Percentiles rank a stretch among this genome's conserved stretches.
phyloP scores from a whole-genome alignment of 208 protist genomes.

The Trypanosoma vivax region DNA sequence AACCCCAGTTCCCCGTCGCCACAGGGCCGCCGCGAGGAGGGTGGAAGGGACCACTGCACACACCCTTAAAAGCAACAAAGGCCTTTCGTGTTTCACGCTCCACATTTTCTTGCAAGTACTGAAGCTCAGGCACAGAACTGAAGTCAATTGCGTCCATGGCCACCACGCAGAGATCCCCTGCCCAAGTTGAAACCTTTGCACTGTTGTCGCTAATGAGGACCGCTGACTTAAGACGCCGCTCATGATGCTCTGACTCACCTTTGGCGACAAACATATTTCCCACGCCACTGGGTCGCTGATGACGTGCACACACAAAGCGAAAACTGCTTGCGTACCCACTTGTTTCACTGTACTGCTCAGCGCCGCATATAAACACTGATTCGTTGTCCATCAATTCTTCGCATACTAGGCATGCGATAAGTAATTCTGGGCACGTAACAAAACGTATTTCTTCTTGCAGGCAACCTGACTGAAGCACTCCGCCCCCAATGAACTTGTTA shows the following conservation, averaged over 20 bases:
- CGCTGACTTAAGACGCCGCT: not conserved
- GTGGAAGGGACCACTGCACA: constrained; percentile 9
- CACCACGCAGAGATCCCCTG: constrained; percentile 42
- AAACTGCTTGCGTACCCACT: constrained; percentile 70
- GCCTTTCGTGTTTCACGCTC: constrained; percentile 83
- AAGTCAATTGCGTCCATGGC: constrained; percentile 76
- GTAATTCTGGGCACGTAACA: constrained; percentile 64
- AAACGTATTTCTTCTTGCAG: constrained; percentile 91
- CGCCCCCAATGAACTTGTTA: constrained; percentile 77
- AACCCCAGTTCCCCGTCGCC: constrained; percentile 88
- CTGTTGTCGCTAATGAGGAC: not conserved
- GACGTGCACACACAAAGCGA: constrained; percentile 21
- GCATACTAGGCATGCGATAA: constrained; percentile 67
- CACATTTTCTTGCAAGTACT: constrained; percentile 43
- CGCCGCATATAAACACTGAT: constrained; percentile 60
- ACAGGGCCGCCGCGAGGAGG: constrained; percentile 27
- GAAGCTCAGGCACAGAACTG: constrained; percentile 5
- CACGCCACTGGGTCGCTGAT: no score
- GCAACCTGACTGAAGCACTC: constrained; percentile 70
- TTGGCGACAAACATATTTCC: no score
- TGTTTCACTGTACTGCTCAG: constrained; percentile 41
- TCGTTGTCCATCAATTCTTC: constrained; percentile 58
- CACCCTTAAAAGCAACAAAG: constrained; percentile 58
- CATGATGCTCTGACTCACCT: no score
- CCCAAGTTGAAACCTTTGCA: not conserved